Percentiles rank a stretch among this genome's conserved stretches.
Evolutionary conservation across 225 moss, liverwort and hornwort species (phyloP).

Genomic region (Sphagnum tenellum): DNA sequence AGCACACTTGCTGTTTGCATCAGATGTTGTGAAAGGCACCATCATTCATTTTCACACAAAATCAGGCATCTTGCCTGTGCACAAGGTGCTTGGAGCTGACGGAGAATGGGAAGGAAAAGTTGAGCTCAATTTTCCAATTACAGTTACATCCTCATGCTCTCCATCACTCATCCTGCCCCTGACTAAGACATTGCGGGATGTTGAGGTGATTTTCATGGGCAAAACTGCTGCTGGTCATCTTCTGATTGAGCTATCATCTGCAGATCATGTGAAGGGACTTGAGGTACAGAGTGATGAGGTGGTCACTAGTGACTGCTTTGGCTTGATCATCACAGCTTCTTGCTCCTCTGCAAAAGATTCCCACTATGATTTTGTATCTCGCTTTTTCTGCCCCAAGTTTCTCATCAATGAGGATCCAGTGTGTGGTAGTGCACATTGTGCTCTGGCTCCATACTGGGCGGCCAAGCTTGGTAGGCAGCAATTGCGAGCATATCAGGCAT

Average conservation of each 20-base stretch:
- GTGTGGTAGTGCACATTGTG: slow-evolving; percentile 40
- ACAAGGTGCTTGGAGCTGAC: slow-evolving; percentile 5
- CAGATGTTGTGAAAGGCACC: slow-evolving; percentile 8
- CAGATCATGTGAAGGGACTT: slow-evolving; percentile 17
- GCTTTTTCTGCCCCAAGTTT: slow-evolving; percentile 27
- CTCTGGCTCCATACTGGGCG: slow-evolving; percentile 37
- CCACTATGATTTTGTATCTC: slow-evolving; percentile 34
- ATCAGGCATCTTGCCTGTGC: slow-evolving; percentile 16
- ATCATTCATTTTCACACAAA: slow-evolving; percentile 21
- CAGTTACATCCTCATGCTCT: slow-evolving; percentile 2
- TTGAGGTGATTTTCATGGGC: slow-evolving; percentile 7
- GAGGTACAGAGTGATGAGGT: slow-evolving; percentile 22
- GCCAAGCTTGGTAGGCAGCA: slow-evolving; percentile 27
- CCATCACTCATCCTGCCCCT: slow-evolving; percentile 5
- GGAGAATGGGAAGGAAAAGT: slow-evolving; percentile 17
- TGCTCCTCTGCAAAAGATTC: slow-evolving; percentile 3
- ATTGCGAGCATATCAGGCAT: slow-evolving; percentile 36
- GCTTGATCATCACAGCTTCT: slow-evolving; percentile 20
- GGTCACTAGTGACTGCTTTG: slow-evolving; percentile 5
- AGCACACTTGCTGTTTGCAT: slow-evolving; percentile 27
- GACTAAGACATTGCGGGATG: slow-evolving; percentile 9
- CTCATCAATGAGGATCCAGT: slow-evolving; percentile 35
- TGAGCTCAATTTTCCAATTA: slow-evolving; percentile 29
- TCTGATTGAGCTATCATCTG: slow-evolving; percentile 29
- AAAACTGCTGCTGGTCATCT: slow-evolving; percentile 12